A percentile compares a stretch with the other conserved stretches of the same genome.
Conservation (phyloP, 2,329 filamentous ascomycete genomes). For the Penicillium sp. region DNA sequence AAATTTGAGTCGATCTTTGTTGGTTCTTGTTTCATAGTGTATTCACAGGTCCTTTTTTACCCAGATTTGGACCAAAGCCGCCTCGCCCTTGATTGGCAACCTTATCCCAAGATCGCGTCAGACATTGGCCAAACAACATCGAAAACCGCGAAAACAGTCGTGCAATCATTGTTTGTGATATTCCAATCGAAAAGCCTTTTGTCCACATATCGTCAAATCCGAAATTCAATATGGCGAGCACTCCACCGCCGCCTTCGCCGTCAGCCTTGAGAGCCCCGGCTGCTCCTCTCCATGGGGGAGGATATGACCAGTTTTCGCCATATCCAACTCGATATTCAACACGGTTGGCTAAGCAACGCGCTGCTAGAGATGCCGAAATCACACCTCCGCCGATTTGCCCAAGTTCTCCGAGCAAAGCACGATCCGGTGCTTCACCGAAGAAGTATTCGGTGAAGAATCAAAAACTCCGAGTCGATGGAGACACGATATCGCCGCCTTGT, state of each 20-base stretch:
- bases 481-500: slow-evolving; percentile 6
- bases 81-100: slow-evolving; percentile 14
- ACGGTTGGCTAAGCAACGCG: slow-evolving; percentile 35
- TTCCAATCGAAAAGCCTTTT: neutral
- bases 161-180: neutral
- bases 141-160: neutral
- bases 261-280: slow-evolving; percentile 38
- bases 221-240: slow-evolving; percentile 39
- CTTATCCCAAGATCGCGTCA: neutral
- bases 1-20: neutral
- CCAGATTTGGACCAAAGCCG: neutral
- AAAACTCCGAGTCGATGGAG: slow-evolving; percentile 2
- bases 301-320: slow-evolving; percentile 41
- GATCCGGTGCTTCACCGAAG: slow-evolving; percentile 27
- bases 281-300: slow-evolving; percentile 44
- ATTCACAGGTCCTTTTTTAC: neutral
- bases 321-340: slow-evolving; percentile 40
- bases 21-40: neutral
- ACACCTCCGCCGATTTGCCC: slow-evolving; percentile 32
- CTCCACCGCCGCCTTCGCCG: slow-evolving; percentile 39
- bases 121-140: neutral
- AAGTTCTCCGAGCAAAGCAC: slow-evolving; percentile 13
- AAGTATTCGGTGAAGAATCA: slow-evolving; percentile 23
- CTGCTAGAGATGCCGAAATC: slow-evolving; percentile 23
- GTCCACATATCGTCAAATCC: neutral